Base-by-base conservation (phyloP, 1,284 basidiomycete genomes). In the Pseudozyma tsukubaensis region DNA sequence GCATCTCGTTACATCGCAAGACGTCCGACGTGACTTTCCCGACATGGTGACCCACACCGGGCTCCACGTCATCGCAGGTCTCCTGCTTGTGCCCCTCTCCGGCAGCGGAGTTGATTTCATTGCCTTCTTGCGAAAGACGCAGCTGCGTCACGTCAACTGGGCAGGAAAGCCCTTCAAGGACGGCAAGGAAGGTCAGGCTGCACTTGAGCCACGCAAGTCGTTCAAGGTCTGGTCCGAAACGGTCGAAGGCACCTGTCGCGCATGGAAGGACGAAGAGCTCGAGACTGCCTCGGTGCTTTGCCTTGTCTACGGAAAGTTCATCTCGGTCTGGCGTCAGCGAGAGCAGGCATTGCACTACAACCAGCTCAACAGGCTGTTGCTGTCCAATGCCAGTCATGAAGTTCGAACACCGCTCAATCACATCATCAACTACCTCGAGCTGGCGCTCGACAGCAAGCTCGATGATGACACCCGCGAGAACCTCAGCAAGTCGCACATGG, bases 381-480 rank as follows among this genome's bases (percentile, higher is more conserved):
- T 94, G 16, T 92, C 92, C n/a, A 94, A 95, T 84, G 93, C 93
- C 7, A 92, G 90, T 73, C 93, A 94, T 83, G 93, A 94, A 87
- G 91, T 92, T 88, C 81, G 80, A 7, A 82, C 80, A 32, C 80
- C 80, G 49, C 77, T 82, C 53, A 80, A 82, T 45, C 80, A 82
- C 64, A 80, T 82, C 60, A 86, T 87, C 83, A 93, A 92, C 83
- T 94, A 93, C 78, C 74, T 83, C 59, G 93, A 96, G 84, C 87
- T 94, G 80, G 93, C 93, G 2, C 87, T 96, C 39, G 91, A 94
- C 76, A 92, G 92, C 1, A 88, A 89, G 18, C 86, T 94, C 58
- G 92, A 94, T 77, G 81, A 83, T 2, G 93, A 94, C 81, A 93
- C 92, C 4, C 87, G 92, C 48, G 90, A 91, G 58, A 93, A 94